These are phyloP conservation scores for Epichloe gansuensis DNA, from an alignment of 2,329 filamentous ascomycete genomes.

Conservation along the genomic window DNA sequence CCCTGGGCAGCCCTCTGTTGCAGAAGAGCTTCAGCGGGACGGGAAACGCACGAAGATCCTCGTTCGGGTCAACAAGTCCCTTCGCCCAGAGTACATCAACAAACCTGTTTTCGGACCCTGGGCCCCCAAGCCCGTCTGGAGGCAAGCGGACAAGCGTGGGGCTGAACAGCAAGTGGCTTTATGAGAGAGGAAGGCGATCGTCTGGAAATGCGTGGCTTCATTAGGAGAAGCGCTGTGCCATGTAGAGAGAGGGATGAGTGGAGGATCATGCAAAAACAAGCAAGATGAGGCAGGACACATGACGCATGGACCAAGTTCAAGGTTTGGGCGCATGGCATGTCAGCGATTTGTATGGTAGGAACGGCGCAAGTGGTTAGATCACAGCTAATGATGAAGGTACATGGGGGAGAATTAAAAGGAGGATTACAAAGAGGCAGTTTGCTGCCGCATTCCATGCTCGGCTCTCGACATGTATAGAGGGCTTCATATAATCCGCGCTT, in stretches of 20 bases:
- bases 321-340: background rate
- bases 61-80: constrained; percentile 45
- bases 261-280: background rate
- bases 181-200: constrained; percentile 61
- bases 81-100: constrained; percentile 36
- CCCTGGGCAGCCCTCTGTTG: constrained; percentile 41
- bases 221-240: constrained; percentile 5
- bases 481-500: too few relatives aligned
- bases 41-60: constrained; percentile 42
- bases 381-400: background rate
- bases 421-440: background rate
- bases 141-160: constrained; percentile 61
- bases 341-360: background rate
- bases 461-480: too few relatives aligned
- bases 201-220: constrained; percentile 30
- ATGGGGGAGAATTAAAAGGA: background rate
- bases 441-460: too few relatives aligned
- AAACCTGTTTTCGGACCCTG: constrained; percentile 43
- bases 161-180: constrained; percentile 89
- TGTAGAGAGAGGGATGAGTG: background rate
- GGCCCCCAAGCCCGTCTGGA: constrained; percentile 54
- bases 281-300: background rate
- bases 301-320: background rate
- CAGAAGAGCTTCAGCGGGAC: constrained; percentile 50
- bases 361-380: background rate